Evolutionary conservation across 2,329 filamentous ascomycete species (phyloP), one percentile per base, ranked within the genome.

Genomic region (Mollisiaceae sp.): DNA sequence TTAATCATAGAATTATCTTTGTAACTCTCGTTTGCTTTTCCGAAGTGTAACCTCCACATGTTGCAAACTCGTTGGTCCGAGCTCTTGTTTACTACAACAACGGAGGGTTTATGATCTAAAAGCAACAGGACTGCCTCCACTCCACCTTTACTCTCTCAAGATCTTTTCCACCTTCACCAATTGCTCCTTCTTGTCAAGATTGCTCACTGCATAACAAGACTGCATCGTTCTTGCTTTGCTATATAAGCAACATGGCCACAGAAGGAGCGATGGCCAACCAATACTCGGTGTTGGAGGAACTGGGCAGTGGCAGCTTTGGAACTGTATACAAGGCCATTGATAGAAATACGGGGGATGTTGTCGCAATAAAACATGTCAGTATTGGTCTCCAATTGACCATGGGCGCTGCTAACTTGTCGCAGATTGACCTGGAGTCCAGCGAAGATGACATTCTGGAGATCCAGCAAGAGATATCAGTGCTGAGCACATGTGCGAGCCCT

Each of bases 371-470:
- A 80, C 93, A 97, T 83, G 93, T 95, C 83, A 75, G 91, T 65
- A 67, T 71, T 64, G 58, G 54, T 18, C 50, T 22, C 27, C 5
- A 41, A 32, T 22, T 39, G 24, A 39, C 11, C 45, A 32, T 35
- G n/a, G 9, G 11, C 11, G n/a, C 15, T 63, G 63, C 67, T 70
- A 41, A 72, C 61, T 63, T 39, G 54, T n/a, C 67, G 22, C 77
- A 98, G 93, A 98, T 99, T 78, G 95, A 99, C 78, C 92, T 99
- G 76, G 95, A 99, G 81, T 97, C 94, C 65, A 98, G 93, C 82
- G 94, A 97, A 79, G 95, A 99, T 81, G 95, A 99, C 77, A 97
- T 99, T 66, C 91, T 94, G 78, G 95, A 99, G 77, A 98, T 99
- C 65, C 94, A 99, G 75, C 93, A 97, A 76, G 95, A 99, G 77